Evolutionary conservation across 306 rosid species (phyloP).

Genomic region (Cucumis hystrix): DNA sequence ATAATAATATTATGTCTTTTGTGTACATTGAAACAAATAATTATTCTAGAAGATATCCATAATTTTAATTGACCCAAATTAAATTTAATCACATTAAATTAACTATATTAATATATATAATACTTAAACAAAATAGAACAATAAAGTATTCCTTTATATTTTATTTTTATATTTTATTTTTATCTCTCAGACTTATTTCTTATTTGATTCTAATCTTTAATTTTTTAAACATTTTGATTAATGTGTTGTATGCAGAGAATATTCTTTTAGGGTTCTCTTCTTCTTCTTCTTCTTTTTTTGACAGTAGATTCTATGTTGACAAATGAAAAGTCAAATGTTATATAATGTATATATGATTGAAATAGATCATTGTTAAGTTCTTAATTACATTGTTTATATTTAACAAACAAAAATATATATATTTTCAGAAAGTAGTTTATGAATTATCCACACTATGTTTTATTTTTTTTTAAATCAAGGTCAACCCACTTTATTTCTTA

Average conservation of each 20-base stretch:
- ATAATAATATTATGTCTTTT: neutral
- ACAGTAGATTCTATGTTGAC: neutral
- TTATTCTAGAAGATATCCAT: neutral
- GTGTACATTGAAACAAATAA: neutral
- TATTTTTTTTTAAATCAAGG: no score
- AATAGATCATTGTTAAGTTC: neutral
- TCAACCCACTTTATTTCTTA: neutral
- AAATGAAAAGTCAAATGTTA: neutral
- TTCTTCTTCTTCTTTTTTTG: no score
- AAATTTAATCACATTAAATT: neutral
- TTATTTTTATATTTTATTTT: neutral
- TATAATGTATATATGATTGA: neutral
- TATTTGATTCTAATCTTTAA: neutral
- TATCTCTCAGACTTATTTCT: neutral
- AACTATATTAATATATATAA: neutral
- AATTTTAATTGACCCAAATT: neutral
- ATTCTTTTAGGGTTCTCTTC: no score
- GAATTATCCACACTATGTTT: neutral
- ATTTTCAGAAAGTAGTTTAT: neutral
- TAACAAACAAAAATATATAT: neutral
- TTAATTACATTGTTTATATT: neutral
- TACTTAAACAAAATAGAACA: neutral
- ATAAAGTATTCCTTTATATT: neutral
- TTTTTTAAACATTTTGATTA: neutral
- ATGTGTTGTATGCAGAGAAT: neutral